Conservation (phyloP, 106 monocot species). For the Dactylorhiza incarnata region DNA sequence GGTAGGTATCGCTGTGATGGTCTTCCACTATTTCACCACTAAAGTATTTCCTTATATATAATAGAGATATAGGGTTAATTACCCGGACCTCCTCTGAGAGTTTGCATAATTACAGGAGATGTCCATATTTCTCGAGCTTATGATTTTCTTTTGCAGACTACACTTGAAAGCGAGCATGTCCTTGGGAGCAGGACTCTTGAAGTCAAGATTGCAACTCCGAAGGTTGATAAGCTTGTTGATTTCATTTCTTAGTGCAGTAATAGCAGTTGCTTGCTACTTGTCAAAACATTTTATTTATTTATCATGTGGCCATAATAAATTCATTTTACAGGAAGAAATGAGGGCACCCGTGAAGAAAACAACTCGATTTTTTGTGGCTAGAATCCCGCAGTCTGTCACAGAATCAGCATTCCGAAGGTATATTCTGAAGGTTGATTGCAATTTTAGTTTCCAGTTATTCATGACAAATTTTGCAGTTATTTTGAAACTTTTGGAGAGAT, state of each 20-base stretch:
- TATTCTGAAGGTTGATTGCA: not conserved
- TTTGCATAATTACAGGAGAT: too few species aligned
- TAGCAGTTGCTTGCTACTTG: not conserved
- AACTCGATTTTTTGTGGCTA: constrained; percentile 93
- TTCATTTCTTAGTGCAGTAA: not conserved
- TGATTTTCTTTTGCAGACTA: constrained; percentile 38
- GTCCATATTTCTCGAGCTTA: not conserved
- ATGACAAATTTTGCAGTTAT: constrained; percentile 52
- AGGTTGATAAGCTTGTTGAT: constrained; percentile 32
- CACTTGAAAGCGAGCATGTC: constrained; percentile 83
- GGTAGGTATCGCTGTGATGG: too few species aligned
- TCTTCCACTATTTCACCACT: too few species aligned
- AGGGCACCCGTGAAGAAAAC: constrained; percentile 62
- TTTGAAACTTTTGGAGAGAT: constrained; percentile 93
- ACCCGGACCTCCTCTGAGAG: too few species aligned
- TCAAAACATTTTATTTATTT: not conserved
- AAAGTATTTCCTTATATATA: too few species aligned
- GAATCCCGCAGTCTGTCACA: constrained; percentile 73
- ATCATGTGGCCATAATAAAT: not conserved
- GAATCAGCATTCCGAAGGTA: constrained; percentile 79
- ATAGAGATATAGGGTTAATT: too few species aligned
- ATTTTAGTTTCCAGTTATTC: not conserved
- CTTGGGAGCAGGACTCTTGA: constrained; percentile 90
- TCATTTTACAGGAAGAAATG: constrained; percentile 82
- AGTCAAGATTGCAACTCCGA: constrained; percentile 96